These are phyloP conservation scores for Eudorina sp. DNA, from an alignment of 139 green algal species.

Conservation along the genomic window DNA sequence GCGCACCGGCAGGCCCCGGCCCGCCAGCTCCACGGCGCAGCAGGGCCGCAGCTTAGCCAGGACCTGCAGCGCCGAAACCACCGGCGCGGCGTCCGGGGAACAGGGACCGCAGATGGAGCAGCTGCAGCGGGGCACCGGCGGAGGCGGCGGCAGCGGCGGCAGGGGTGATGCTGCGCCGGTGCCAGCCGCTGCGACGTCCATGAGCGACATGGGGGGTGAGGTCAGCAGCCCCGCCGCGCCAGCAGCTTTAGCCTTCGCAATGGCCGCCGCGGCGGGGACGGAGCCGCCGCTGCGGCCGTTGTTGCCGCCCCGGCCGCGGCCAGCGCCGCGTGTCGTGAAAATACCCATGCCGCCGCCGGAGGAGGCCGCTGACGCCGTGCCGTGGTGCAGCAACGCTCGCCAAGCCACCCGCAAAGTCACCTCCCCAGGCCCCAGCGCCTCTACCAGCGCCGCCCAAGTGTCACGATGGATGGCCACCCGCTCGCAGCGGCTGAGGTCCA, in stretches of 20 bases:
- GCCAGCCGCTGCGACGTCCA: no score
- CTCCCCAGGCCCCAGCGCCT: background rate
- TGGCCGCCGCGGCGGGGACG: background rate
- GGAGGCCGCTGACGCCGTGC: background rate
- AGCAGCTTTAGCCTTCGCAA: background rate
- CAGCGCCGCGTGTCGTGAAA: no score
- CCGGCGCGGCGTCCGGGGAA: constrained; percentile 5
- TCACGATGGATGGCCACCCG: background rate
- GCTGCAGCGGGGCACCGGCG: constrained; percentile 9
- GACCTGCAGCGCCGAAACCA: constrained; percentile 23
- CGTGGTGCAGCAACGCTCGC: constrained; percentile 5
- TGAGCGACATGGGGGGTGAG: background rate
- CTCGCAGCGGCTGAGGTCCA: constrained; percentile 32
- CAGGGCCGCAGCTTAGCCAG: background rate
- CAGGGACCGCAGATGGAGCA: constrained; percentile 35
- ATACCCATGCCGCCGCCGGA: background rate
- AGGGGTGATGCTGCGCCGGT: background rate
- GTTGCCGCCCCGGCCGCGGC: background rate
- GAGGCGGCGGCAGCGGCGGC: background rate
- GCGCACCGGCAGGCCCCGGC: constrained; percentile 36
- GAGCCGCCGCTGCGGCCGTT: background rate
- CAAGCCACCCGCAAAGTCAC: constrained; percentile 29
- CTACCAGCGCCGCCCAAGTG: constrained; percentile 26
- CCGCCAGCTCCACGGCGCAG: constrained; percentile 13
- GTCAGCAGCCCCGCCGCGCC: background rate